These are phyloP conservation scores for Diaporthe sp. DNA, from an alignment of 2,329 filamentous ascomycete genomes.

Conservation along the genomic window DNA sequence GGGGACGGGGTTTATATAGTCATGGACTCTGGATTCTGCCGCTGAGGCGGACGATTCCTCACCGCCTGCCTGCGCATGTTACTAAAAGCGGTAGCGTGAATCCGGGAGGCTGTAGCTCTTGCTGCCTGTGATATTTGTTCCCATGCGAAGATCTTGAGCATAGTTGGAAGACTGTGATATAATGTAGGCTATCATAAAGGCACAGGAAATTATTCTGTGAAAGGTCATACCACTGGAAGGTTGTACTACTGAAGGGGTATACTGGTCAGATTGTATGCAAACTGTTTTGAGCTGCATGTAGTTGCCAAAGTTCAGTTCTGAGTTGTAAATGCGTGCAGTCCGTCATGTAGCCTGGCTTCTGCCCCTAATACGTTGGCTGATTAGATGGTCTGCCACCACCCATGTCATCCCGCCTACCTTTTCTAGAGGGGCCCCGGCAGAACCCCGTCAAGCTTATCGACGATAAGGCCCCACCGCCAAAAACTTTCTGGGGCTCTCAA, in stretches of 20 bases:
- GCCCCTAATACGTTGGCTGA: background rate
- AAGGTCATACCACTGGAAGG: background rate
- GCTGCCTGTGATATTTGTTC: background rate
- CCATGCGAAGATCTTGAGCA: background rate
- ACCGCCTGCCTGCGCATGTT: background rate
- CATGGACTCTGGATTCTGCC: constrained; percentile 4
- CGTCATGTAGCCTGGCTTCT: background rate
- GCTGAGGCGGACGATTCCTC: background rate
- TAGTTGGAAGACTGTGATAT: no score
- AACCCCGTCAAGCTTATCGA: constrained; percentile 33
- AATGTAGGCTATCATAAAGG: background rate
- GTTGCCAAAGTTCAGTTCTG: background rate
- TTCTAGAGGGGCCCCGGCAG: constrained; percentile 6
- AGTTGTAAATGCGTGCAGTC: background rate
- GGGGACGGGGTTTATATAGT: constrained; percentile 44
- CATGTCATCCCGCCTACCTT: constrained; percentile 4
- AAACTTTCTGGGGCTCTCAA: constrained; percentile 36
- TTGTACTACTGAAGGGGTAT: background rate
- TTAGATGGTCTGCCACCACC: background rate
- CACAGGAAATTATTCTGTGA: background rate
- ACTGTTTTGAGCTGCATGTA: background rate
- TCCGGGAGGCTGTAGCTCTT: background rate
- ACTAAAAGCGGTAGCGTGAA: no score
- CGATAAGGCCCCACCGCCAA: constrained; percentile 39
- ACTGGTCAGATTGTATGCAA: background rate